These are phyloP conservation scores for Forsythia suspensa DNA, from an alignment of 257 asterid genomes.

Conservation along the genomic window DNA sequence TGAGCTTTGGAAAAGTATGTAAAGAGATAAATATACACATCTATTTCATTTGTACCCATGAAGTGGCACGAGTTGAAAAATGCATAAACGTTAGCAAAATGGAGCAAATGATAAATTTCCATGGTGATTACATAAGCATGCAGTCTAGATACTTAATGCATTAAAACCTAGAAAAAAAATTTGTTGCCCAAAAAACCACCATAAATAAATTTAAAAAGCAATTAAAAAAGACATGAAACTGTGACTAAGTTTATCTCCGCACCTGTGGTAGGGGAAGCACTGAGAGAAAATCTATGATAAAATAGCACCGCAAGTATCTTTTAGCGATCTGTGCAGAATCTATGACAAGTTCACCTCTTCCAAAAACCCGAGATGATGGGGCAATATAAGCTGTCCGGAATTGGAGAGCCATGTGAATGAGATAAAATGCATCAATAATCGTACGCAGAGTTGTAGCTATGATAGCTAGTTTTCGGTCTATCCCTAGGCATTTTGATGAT, in stretches of 20 bases:
- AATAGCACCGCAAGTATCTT: constrained; percentile 82
- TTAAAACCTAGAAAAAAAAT: background rate
- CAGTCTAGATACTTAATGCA: background rate
- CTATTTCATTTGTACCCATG: background rate
- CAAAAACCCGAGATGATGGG: constrained; percentile 99
- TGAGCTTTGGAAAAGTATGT: too few species aligned
- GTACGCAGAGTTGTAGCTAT: constrained; percentile 93
- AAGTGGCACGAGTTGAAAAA: background rate
- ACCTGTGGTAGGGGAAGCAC: constrained; percentile 99
- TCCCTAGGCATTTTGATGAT: constrained; percentile 75
- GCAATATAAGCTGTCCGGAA: constrained; percentile 97
- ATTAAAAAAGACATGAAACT: background rate
- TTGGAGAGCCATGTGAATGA: constrained; percentile 89
- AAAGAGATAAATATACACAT: too few species aligned
- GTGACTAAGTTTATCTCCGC: constrained; percentile 20
- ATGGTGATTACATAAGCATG: background rate
- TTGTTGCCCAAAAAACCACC: background rate
- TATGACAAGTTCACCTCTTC: constrained; percentile 98
- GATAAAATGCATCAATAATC: constrained; percentile 80
- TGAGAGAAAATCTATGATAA: constrained; percentile 85
- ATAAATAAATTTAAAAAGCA: background rate
- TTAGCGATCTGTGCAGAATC: constrained; percentile 92
- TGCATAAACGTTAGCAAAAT: background rate
- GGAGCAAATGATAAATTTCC: background rate
- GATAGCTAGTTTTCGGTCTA: constrained; percentile 77